These are phyloP conservation scores for Botrytis galanthina DNA, from an alignment of 2,329 filamentous ascomycete genomes.

Conservation along the genomic window DNA sequence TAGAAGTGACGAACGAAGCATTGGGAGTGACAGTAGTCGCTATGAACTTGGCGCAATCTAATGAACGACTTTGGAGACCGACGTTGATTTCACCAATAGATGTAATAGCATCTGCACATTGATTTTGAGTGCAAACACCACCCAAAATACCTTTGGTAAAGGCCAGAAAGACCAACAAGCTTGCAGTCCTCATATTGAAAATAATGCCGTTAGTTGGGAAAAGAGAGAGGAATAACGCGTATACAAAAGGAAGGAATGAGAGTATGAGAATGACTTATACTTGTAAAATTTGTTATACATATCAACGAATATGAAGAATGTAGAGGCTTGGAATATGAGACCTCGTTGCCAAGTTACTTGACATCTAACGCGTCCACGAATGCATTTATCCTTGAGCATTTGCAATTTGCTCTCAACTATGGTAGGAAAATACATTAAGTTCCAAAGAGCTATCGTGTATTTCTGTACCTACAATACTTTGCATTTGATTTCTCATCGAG, in stretches of 20 bases:
- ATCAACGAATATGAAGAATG: conserved; percentile 16
- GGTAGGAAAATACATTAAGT: neutral
- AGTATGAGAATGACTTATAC: conserved; percentile 13
- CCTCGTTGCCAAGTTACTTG: neutral
- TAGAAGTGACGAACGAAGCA: conserved; percentile 12
- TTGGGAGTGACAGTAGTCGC: conserved; percentile 11
- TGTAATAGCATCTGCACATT: conserved; percentile 18
- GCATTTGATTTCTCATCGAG: neutral
- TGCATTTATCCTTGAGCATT: neutral
- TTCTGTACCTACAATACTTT: neutral
- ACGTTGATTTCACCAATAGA: conserved; percentile 14
- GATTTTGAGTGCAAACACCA: neutral
- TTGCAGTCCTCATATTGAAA: conserved; percentile 19
- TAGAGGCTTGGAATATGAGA: conserved; percentile 1
- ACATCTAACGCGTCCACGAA: neutral
- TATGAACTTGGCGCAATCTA: conserved; percentile 10
- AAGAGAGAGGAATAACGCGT: neutral
- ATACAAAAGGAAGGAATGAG: neutral
- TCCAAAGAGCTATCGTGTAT: neutral
- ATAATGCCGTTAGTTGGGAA: neutral
- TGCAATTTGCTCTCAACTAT: neutral
- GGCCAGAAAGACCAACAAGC: conserved; percentile 12
- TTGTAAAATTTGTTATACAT: conserved; percentile 9
- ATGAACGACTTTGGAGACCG: conserved; percentile 14
- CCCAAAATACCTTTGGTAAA: neutral